Conservation (phyloP, 2,329 filamentous ascomycete species). For the Xenosphaeropsis pyriputrescens region DNA sequence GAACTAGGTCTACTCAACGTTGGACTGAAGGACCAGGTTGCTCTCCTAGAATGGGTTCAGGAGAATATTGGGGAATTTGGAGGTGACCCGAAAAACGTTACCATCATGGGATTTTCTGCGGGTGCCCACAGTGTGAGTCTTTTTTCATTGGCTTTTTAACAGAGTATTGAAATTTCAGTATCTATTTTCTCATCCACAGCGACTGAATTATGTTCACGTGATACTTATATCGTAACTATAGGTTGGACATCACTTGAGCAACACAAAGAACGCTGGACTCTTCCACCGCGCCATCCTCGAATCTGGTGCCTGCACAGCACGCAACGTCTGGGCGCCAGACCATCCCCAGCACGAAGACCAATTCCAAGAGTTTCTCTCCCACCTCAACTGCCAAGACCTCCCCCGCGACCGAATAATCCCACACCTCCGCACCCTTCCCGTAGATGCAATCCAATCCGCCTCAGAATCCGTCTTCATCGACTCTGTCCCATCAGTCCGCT, state of each 20-base stretch:
- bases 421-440: slow-evolving; percentile 29
- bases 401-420: slow-evolving; percentile 31
- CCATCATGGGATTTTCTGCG: slow-evolving; percentile 45
- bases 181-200: no score
- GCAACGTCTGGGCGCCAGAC: slow-evolving; percentile 33
- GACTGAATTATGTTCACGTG: no score
- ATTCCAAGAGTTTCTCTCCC: slow-evolving; percentile 35
- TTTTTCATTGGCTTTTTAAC: slow-evolving; percentile 1
- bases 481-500: slow-evolving; percentile 29
- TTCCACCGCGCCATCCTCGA: slow-evolving; percentile 41
- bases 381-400: slow-evolving; percentile 31
- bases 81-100: slow-evolving; percentile 41
- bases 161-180: no score
- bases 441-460: slow-evolving; percentile 23
- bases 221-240: slow-evolving; percentile 12
- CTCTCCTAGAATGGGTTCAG: slow-evolving; percentile 43
- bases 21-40: slow-evolving; percentile 46
- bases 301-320: slow-evolving; percentile 38
- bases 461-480: slow-evolving; percentile 27
- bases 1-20: slow-evolving; percentile 44
- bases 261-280: slow-evolving; percentile 23
- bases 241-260: slow-evolving; percentile 55
- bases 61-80: slow-evolving; percentile 45
- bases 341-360: slow-evolving; percentile 44
- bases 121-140: slow-evolving; percentile 37